Evolutionary conservation across 2,329 filamentous ascomycete genomes (phyloP), one percentile per base, ranked within the genome.

Genomic region (Didymella pinodella): DNA sequence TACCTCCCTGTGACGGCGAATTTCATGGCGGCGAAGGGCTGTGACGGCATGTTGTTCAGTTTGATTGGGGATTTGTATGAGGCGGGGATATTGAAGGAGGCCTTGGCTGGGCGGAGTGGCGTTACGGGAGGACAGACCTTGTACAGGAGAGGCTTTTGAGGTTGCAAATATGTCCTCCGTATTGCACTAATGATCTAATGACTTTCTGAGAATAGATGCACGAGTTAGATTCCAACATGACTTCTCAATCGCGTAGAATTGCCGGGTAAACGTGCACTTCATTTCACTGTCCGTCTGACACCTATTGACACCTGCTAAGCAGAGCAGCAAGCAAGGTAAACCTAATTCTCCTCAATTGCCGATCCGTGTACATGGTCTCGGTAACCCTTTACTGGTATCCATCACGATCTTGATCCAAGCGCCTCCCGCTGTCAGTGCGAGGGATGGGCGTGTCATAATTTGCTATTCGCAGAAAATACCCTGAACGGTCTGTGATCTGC

Each of bases 1-100:
- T 78, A 79, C 45, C 69, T 88, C 32, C 87, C 86, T 0, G 86
- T 89, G 0, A 82, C 84, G 0, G 81, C 88, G 0, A 80, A 86
- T 60, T 75, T 88, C 20, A 75, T 88, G 74, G 86, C 81, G 0
- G 83, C 85, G 0, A 83, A 82, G 62, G 86, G 86, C 0, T 89
- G 87, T 61, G 87, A 89, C 72, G 83, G 84, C 0, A 79, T 88
- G 76, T 65, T 88, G 26, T 84, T 83, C 41, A 80, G 79, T 43
- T 70, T 88, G 48, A 83, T 85, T 2, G 75, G 81, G 48, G 83
- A 85, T 41, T 60, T 88, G 55, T 78, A 82, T 1, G 73, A 73
- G 26, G 80, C 77, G 16, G 85, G 84, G 0, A 77, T 86, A 3
- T 20, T 87, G 41, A 77, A 75, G 46, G 64, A 78, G 3, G 83